These are phyloP conservation scores for Pseudogymnoascus sp. DNA, from an alignment of 2,329 filamentous ascomycete genomes.

Conservation along the genomic window DNA sequence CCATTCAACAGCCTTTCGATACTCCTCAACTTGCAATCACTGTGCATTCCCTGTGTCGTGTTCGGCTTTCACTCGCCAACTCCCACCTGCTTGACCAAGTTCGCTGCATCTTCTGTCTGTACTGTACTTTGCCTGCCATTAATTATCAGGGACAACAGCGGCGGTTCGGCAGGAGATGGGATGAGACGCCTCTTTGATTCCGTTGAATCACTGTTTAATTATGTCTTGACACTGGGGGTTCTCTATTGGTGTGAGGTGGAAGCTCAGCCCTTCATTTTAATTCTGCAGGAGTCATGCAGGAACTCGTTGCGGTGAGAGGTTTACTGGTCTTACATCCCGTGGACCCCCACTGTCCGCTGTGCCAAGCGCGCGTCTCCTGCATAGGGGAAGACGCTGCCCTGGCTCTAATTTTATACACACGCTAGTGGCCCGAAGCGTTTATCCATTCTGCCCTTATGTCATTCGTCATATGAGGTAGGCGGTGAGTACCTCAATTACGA, in stretches of 20 bases:
- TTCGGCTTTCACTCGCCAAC: neutral
- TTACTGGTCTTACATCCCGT: neutral
- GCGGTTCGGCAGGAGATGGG: neutral
- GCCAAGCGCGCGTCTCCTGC: constrained; percentile 3
- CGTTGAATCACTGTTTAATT: constrained; percentile 5
- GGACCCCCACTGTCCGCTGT: neutral
- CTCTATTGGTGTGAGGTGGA: neutral
- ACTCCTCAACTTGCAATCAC: neutral
- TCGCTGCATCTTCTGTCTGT: neutral
- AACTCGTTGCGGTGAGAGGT: constrained; percentile 2
- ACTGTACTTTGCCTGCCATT: neutral
- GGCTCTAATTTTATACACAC: constrained; percentile 6
- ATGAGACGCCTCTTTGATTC: neutral
- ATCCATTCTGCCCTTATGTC: neutral
- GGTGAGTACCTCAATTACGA: neutral
- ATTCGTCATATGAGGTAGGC: neutral
- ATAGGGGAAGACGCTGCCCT: neutral
- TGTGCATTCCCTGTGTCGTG: neutral
- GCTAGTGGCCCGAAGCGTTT: neutral
- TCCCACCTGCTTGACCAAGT: neutral
- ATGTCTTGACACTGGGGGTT: neutral
- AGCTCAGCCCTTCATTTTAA: constrained; percentile 3
- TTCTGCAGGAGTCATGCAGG: constrained; percentile 1
- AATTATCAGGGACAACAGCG: neutral
- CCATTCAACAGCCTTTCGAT: neutral